Evolutionary conservation across 129 eudicot genomes (phyloP), one percentile per base, ranked within the genome.

Genomic region (Escallonia herrerae): DNA sequence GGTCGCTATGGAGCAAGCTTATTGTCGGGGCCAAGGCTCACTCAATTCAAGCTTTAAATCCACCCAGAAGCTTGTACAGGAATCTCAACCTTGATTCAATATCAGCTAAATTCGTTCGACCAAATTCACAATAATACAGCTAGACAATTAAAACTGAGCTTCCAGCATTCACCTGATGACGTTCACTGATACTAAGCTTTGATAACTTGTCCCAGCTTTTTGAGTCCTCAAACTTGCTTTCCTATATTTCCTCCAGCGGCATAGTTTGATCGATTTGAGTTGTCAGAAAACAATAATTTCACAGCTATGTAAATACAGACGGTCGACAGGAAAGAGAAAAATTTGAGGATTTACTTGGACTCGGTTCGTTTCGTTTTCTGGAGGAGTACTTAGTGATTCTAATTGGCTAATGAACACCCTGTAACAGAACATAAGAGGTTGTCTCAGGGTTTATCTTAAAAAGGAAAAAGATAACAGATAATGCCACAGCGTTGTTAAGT

Each of bases 361-460:
- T 58, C 42, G 67, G 59, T 74, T 76, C 15, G 58, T 79, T 72
- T 66, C 77, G 60, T 66, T 52, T 56, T 83, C 86, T 59, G 48
- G 67, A 54, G 69, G 86, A 80, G 63, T 69, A 58, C 84, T 63
- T 64, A 71, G 77, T 7, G 87, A 79, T 49, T 84, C 97, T 61
- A 89, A 56, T 48, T 80, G 86, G 33, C 54, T 76, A 52, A 74
- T 76, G 78, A 94, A 94, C 74, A 76, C 76, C 88, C 99, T 94
- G 80, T 77, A 84, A 50, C 11, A 58, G 9, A 64, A 69, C 8
- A 43, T 44, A 52, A 40, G 50, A 33, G 15, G 11, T 54, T 22
- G 14, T 40, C 12, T 65, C 41, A 53, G 54, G 9, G 6, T 53
- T 66, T 53, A 3, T 15, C 56, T 53, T 13, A 63, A 39, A 13